These are phyloP conservation scores for Diaporthe amygdali DNA, from an alignment of 2,329 filamentous ascomycete genomes.

Conservation along the genomic window DNA sequence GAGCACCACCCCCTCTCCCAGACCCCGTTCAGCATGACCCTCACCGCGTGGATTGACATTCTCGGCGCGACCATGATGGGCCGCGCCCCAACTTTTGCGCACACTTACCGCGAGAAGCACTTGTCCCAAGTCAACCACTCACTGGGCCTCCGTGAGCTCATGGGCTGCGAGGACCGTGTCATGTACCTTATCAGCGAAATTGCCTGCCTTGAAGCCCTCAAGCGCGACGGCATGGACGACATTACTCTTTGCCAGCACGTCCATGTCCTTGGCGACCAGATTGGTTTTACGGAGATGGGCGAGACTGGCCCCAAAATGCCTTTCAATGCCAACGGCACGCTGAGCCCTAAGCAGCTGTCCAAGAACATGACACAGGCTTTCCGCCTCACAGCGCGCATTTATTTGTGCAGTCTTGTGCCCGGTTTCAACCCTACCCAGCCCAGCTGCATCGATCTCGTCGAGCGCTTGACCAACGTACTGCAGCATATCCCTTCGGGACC, in stretches of 20 bases:
- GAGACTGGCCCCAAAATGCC: conserved; percentile 63
- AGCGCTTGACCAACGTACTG: conserved; percentile 77
- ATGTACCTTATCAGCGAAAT: conserved; percentile 99
- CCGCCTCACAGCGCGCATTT: conserved; percentile 90
- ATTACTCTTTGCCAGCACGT: conserved; percentile 89
- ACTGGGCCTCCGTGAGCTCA: conserved; percentile 84
- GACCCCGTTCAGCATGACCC: conserved; percentile 92
- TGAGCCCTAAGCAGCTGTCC: conserved; percentile 82
- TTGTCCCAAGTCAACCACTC: conserved; percentile 67
- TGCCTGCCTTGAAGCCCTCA: conserved; percentile 90
- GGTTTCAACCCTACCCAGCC: conserved; percentile 79
- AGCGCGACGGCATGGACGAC: conserved; percentile 82
- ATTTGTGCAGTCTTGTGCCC: conserved; percentile 93
- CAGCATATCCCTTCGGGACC: conserved; percentile 82
- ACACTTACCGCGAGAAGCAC: conserved; percentile 96
- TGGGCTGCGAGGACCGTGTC: conserved; percentile 96
- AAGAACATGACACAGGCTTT: conserved; percentile 91
- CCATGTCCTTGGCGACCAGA: conserved; percentile 83
- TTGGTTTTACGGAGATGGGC: conserved; percentile 77
- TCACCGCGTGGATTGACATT: conserved; percentile 96
- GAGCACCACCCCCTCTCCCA: conserved; percentile 64
- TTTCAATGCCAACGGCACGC: conserved; percentile 72
- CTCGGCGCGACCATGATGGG: conserved; percentile 92
- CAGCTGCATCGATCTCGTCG: conserved; percentile 77
- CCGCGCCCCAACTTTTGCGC: conserved; percentile 83